Conservation (phyloP, 2,329 filamentous ascomycete species). For the Cercospora citrullina region DNA sequence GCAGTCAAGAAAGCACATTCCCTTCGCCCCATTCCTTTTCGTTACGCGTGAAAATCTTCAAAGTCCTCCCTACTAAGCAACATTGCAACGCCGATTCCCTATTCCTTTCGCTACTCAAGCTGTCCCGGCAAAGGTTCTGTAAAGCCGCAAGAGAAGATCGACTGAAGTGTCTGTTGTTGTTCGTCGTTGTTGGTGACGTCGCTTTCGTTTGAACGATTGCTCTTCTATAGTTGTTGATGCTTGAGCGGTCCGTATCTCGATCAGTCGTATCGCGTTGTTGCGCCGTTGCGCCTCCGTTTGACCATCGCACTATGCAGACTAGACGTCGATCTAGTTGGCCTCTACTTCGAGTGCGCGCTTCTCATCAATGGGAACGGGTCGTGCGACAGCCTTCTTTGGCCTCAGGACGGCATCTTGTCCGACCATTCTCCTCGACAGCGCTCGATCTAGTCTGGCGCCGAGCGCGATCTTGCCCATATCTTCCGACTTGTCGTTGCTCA, state of each 20-base stretch:
- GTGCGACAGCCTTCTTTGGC: constrained; percentile 25
- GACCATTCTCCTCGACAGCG: constrained; percentile 81
- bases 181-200: background rate
- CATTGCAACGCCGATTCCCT: background rate
- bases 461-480: constrained; percentile 83
- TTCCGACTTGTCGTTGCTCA: constrained; percentile 76
- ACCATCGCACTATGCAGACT: background rate
- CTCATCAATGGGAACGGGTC: constrained; percentile 22
- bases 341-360: constrained; percentile 26
- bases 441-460: constrained; percentile 86
- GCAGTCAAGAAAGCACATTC: background rate
- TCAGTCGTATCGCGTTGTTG: background rate
- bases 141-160: background rate
- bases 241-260: background rate
- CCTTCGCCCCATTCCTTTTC: background rate
- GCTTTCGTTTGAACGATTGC: background rate
- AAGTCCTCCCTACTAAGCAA: background rate
- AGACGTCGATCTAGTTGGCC: constrained; percentile 13
- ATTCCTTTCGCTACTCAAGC: background rate
- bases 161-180: background rate
- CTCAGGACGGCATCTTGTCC: constrained; percentile 82
- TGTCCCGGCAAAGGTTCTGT: background rate
- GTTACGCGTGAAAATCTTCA: background rate
- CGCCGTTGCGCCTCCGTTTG: background rate
- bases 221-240: background rate